Base-by-base conservation (phyloP, 257 asterid species). In the Craterostigma plantagineum region DNA sequence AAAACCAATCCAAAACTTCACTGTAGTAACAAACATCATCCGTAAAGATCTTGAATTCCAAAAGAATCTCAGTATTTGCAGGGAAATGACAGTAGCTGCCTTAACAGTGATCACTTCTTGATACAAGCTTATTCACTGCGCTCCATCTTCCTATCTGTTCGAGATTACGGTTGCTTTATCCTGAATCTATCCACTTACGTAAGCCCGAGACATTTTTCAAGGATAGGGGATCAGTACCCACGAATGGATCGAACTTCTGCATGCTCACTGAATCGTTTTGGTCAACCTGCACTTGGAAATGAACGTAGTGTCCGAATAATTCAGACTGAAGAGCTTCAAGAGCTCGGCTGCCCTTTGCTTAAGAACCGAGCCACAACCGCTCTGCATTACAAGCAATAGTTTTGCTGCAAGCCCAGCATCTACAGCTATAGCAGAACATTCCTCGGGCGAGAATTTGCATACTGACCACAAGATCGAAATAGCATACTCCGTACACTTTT, bases 331-430 rank as follows among this genome's bases (percentile, higher is more conserved):
- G 1, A 77, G 78, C 66, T 74, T 77, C 81, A 77, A 62, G 16
- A 77, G 76, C 70, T 77, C 91, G 0, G 81, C 68, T 0, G 85
- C 71, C 12, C 69, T 68, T 50, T 77, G 81, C 72, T 74, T 77
- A 8, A 77, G 62, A n/a, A 12, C 52, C 0, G 78, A 50, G 14
- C 40, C 54, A 34, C 85, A 77, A 14, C 85, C 79, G 41, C 85
- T 77, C 64, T 77, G 85, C 45, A 77, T 77, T 7, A 77, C 79
- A 10, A 77, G 81, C 9, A 77, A 71, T 3, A 77, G 73, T 53
- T 73, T 77, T 1, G 75, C 75, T 13, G 83, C 83, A 37, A 77
- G 77, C 30, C 91, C 91, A 1, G 76, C 75, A 10, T 77, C 91
- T 45, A 77, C 91, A 8, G 81, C 84, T 13, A 50, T 42, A 38